Evolutionary conservation across 148 eudicot species (phyloP).

Genomic region (Drosera capensis): DNA sequence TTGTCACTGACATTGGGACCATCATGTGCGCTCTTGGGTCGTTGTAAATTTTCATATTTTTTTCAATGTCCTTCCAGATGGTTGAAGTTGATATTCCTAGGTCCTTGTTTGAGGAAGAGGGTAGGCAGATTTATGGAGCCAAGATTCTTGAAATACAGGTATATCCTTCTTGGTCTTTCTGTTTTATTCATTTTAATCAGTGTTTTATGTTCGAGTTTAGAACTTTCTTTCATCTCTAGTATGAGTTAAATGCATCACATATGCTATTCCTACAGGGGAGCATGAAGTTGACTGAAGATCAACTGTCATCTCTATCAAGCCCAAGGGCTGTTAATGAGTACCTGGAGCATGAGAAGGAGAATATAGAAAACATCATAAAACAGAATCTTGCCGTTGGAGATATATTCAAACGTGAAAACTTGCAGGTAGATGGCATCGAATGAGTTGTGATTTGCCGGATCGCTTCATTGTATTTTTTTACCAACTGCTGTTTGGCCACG

Average conservation of each 20-base stretch:
- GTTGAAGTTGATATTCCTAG: slow-evolving; percentile 76
- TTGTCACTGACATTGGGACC: too few species aligned
- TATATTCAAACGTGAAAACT: slow-evolving; percentile 77
- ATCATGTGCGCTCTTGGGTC: too few species aligned
- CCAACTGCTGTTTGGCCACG: too few species aligned
- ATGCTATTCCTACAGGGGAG: slow-evolving; percentile 42
- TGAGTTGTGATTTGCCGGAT: too few species aligned
- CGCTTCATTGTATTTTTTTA: too few species aligned
- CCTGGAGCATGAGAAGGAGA: slow-evolving; percentile 65
- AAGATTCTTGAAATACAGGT: slow-evolving; percentile 88
- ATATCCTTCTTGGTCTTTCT: too few species aligned
- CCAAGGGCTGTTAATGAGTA: slow-evolving; percentile 58
- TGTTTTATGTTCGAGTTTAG: too few species aligned
- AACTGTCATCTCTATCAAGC: slow-evolving; percentile 66
- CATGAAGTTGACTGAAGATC: slow-evolving; percentile 67
- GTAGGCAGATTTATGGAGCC: slow-evolving; percentile 81
- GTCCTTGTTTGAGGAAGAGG: slow-evolving; percentile 91
- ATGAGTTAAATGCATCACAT: too few species aligned
- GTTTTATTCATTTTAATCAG: too few species aligned
- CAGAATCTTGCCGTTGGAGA: slow-evolving; percentile 93
- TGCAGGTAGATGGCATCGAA: slow-evolving; percentile 57
- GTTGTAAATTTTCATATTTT: neutral
- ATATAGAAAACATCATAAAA: slow-evolving; percentile 51
- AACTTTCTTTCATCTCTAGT: too few species aligned
- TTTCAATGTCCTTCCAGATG: slow-evolving; percentile 33